Percentiles rank a stretch among this genome's conserved stretches.
Evolutionary conservation across 441 rosid genomes (phyloP).

Genomic region (Eruca vesicaria): DNA sequence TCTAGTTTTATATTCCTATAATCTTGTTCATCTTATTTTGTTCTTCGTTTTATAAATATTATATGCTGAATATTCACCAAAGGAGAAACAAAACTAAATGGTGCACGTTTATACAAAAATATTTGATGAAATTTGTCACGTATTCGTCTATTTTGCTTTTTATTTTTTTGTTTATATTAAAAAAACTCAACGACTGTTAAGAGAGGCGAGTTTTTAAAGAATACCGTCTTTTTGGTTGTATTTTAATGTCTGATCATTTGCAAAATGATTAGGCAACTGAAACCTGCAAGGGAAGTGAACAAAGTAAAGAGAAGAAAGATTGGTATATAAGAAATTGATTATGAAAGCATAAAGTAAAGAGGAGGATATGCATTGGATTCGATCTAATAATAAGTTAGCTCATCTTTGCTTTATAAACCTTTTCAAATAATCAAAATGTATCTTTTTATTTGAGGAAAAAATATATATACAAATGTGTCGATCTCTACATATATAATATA

Average conservation of each 20-base stretch:
- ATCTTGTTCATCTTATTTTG: background rate
- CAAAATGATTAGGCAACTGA: constrained; percentile 20
- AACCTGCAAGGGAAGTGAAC: constrained; percentile 10
- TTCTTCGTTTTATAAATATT: background rate
- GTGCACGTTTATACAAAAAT: constrained; percentile 17
- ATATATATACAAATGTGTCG: background rate
- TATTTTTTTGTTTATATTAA: background rate
- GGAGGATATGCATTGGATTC: constrained; percentile 33
- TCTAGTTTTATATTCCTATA: constrained; percentile 5
- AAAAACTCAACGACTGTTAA: background rate
- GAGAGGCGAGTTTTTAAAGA: background rate
- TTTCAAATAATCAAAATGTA: background rate
- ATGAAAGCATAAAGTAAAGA: constrained; percentile 19
- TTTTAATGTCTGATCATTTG: background rate
- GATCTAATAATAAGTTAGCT: background rate
- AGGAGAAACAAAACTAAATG: constrained; percentile 37
- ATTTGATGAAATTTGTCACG: background rate
- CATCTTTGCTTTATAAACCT: background rate
- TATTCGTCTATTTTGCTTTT: background rate
- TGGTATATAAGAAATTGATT: background rate
- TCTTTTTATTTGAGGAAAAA: background rate
- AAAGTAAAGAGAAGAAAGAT: background rate
- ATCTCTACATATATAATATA: background rate
- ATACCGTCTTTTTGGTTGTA: background rate
- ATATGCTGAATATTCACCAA: constrained; percentile 39